Conservation (phyloP, 2,329 filamentous ascomycete genomes). For the Aspergillus quadrilineatus region DNA sequence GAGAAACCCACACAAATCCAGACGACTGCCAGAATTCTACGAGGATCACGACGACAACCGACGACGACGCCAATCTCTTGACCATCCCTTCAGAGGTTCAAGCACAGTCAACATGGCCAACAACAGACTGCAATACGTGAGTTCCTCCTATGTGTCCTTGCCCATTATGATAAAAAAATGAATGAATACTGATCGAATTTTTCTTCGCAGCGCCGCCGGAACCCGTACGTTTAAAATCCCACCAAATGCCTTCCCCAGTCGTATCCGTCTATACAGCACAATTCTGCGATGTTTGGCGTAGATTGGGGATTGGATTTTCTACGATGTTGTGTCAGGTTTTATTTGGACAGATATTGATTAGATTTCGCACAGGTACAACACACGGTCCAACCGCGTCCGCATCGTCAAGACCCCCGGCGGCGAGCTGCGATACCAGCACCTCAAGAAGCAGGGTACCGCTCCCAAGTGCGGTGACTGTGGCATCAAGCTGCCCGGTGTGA, state of each 20-base stretch:
- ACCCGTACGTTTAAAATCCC: conserved; percentile 63
- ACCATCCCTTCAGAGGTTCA: conserved; percentile 42
- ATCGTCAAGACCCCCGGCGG: conserved; percentile 96
- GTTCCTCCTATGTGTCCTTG: conserved; percentile 19
- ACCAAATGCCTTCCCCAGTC: conserved; percentile 13
- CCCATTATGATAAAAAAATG: background rate
- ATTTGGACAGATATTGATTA: conserved; percentile 31
- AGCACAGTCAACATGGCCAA: conserved; percentile 53
- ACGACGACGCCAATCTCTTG: conserved; percentile 44
- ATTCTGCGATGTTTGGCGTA: conserved; percentile 1
- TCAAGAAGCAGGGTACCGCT: conserved; percentile 98
- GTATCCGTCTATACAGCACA: conserved; percentile 23
- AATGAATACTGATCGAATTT: conserved; percentile 26
- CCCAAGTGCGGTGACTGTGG: conserved; percentile 99
- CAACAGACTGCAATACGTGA: conserved; percentile 54
- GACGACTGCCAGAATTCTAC: conserved; percentile 41
- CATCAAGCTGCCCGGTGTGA: conserved; percentile 95
- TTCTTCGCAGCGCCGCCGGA: conserved; percentile 65
- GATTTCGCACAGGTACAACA: conserved; percentile 77
- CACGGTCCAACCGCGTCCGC: conserved; percentile 93
- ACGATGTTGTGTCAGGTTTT: background rate
- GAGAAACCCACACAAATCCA: conserved; percentile 48
- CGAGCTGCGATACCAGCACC: conserved; percentile 92
- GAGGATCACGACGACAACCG: conserved; percentile 44
- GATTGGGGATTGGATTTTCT: background rate